Evolutionary conservation across 2,329 filamentous ascomycete species (phyloP).

Genomic region (Aspergillus sojae): DNA sequence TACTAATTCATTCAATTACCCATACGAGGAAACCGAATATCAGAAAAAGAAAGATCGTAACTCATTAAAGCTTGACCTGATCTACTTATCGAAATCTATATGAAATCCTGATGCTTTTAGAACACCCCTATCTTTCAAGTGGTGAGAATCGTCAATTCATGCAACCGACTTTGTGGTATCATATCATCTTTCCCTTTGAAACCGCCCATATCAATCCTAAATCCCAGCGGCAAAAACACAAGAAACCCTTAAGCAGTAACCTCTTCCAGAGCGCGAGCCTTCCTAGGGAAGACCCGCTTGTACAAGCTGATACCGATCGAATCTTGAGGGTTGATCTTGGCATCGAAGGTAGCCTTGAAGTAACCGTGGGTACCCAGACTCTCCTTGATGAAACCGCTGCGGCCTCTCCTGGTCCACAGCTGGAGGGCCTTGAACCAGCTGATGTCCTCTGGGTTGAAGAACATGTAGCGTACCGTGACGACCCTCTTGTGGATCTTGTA

Average conservation of each 20-base stretch:
- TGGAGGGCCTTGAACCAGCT: constrained; percentile 97
- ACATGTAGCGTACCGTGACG: constrained; percentile 98
- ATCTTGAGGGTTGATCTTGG: constrained; percentile 93
- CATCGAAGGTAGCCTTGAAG: constrained; percentile 98
- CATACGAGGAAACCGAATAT: neutral
- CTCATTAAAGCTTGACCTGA: constrained; percentile 29
- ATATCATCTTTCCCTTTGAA: constrained; percentile 27
- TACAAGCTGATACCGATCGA: constrained; percentile 87
- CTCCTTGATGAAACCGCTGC: constrained; percentile 92
- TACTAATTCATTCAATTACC: neutral
- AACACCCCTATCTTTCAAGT: constrained; percentile 14
- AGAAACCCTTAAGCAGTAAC: constrained; percentile 23
- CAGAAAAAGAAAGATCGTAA: constrained; percentile 28
- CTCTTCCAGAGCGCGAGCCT: constrained; percentile 55
- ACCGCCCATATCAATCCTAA: neutral
- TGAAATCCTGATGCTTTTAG: constrained; percentile 29
- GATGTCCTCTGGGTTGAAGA: constrained; percentile 95
- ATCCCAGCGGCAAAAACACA: constrained; percentile 6
- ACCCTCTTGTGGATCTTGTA: constrained; percentile 99
- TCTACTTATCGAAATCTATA: constrained; percentile 27
- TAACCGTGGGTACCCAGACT: constrained; percentile 96
- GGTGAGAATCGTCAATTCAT: constrained; percentile 27
- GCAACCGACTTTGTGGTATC: constrained; percentile 30
- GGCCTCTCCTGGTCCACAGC: constrained; percentile 87
- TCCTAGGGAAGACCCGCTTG: constrained; percentile 80